Evolutionary conservation across 2,329 filamentous ascomycete genomes (phyloP).

Genomic region (Trichoderma arundinaceum): DNA sequence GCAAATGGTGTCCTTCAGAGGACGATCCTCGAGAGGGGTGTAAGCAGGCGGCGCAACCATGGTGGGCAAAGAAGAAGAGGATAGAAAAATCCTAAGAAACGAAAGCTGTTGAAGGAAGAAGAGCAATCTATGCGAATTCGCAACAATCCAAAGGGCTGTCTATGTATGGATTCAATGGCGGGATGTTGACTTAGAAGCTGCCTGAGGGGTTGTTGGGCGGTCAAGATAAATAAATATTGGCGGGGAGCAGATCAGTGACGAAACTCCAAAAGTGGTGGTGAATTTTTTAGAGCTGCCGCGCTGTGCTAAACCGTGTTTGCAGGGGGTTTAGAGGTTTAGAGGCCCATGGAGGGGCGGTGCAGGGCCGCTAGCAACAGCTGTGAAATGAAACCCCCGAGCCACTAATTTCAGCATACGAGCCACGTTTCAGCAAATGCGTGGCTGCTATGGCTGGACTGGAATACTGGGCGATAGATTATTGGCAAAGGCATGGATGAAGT

Average conservation of each 20-base stretch:
- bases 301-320: constrained; percentile 1
- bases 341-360: constrained; percentile 10
- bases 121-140: constrained; percentile 5
- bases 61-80: constrained; percentile 33
- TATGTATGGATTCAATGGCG: background rate
- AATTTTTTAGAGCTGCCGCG: background rate
- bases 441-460: background rate
- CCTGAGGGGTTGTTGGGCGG: constrained; percentile 33
- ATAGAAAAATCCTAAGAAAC: background rate
- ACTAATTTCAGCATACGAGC: constrained; percentile 30
- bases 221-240: constrained; percentile 29
- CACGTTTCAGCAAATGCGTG: constrained; percentile 10
- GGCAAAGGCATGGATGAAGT: constrained; percentile 17
- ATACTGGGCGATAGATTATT: constrained; percentile 16
- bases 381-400: constrained; percentile 11
- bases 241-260: constrained; percentile 8
- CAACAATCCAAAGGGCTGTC: no score
- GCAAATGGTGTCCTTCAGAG: constrained; percentile 88
- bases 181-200: background rate
- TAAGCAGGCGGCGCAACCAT: constrained; percentile 57
- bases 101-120: background rate
- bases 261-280: constrained; percentile 3
- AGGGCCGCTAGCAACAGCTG: background rate
- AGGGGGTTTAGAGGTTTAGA: background rate
- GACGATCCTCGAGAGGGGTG: constrained; percentile 80